Base-by-base conservation (phyloP, 305 asterid genomes). In the Plantago coronopus region DNA sequence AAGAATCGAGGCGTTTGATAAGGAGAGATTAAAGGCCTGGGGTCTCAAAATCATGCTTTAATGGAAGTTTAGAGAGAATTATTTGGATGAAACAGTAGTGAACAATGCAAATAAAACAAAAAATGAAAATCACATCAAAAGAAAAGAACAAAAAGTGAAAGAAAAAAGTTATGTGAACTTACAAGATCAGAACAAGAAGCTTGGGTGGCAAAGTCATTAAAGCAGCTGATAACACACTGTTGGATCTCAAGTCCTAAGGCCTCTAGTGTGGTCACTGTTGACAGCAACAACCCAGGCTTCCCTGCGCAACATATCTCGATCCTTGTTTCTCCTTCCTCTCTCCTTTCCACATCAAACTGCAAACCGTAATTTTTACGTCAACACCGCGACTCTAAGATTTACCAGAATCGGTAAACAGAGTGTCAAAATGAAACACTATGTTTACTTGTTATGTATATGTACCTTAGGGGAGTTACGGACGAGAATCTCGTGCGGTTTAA, bases 141-240 rank as follows among this genome's bases (percentile, higher is more conserved):
- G 2, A 17, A 13, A 48, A 48, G 25, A 17, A 17, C 10, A 47
- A 47, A 1, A 47, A 47, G 53, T 47, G 53, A 47, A 47, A 12
- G 2, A 17, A 14, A 6, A 17, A 14, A 13, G n/a, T 25, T 37
- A 2, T 25, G 9, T 54, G 20, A 56, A 29, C 25, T 56, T 53
- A 53, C 58, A 31, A 53, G 58, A 23, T 53, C n/a, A 1, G 58
- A 53, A 53, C 58, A 53, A 23, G 58, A 53, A 53, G 61, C 61
- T 55, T 27, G 61, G 14, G 45, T 21, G n/a, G 83, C 84, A 62
- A 86, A 83, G 40, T 88, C 91, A 61, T 81, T 86, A 83, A 86
- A 83, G 82, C 95, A 86, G 79, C 95, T 86, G 59, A 86, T 79
- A n/a, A 86, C 95, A 54, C 89, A 91, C 59, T 86, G 95, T 62